These are phyloP conservation scores for Candida mattraensis DNA, from an alignment of 805 yeast species.

Conservation along the genomic window DNA sequence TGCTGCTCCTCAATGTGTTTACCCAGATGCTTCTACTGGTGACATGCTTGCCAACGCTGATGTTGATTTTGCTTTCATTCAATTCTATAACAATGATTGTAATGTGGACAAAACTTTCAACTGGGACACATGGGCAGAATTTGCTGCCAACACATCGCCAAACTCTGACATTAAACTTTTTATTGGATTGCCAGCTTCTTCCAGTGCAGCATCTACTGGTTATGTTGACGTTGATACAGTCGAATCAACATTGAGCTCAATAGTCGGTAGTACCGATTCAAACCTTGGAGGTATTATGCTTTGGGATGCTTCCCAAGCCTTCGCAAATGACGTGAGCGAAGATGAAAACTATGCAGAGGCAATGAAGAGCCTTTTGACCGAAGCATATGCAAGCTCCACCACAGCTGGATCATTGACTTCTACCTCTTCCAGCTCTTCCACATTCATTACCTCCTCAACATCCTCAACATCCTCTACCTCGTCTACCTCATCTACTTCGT, in stretches of 20 bases:
- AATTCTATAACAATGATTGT: conserved; percentile 88
- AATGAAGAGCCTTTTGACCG: conserved; percentile 26
- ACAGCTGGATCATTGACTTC: conserved; percentile 12
- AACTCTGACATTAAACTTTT: conserved; percentile 68
- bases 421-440: conserved; percentile 9
- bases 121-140: conserved; percentile 70
- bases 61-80: conserved; percentile 81
- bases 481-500: conserved; percentile 11
- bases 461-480: conserved; percentile 11
- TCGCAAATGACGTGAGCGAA: conserved; percentile 44
- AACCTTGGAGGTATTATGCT: conserved; percentile 73
- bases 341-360: conserved; percentile 38
- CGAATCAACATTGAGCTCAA: conserved; percentile 26
- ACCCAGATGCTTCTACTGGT: conserved; percentile 66
- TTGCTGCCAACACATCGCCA: conserved; percentile 57
- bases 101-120: conserved; percentile 53
- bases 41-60: conserved; percentile 47
- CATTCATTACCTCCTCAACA: conserved; percentile 13
- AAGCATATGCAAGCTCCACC: conserved; percentile 12
- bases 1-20: conserved; percentile 92
- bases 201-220: conserved; percentile 56
- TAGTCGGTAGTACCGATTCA: conserved; percentile 24
- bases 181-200: conserved; percentile 68
- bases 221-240: conserved; percentile 47
- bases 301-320: conserved; percentile 79